Evolutionary conservation across 2,329 filamentous ascomycete genomes (phyloP).

Genomic region (Neurospora crassa): DNA sequence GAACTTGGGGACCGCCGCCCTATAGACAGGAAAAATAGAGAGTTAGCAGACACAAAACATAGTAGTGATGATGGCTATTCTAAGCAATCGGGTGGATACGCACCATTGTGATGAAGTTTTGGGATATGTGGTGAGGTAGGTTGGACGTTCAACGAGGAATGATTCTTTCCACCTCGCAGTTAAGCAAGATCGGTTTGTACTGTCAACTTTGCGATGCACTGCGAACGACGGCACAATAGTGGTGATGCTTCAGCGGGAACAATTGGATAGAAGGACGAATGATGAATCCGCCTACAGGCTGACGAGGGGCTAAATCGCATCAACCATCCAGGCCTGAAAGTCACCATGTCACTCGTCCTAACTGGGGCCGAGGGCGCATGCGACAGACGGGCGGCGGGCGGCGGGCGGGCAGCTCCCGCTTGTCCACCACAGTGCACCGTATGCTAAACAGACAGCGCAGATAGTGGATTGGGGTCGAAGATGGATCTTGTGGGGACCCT

Average conservation of each 20-base stretch:
- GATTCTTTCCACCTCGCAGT: background rate
- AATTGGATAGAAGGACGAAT: background rate
- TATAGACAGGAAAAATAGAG: constrained; percentile 21
- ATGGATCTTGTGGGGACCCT: background rate
- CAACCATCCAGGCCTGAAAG: background rate
- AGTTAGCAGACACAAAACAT: constrained; percentile 28
- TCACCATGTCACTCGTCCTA: background rate
- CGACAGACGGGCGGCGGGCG: background rate
- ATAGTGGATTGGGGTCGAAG: background rate
- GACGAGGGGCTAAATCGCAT: background rate
- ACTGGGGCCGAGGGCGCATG: background rate
- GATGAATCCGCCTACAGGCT: constrained; percentile 3
- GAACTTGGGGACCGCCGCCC: constrained; percentile 66
- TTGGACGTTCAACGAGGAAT: background rate
- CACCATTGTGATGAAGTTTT: constrained; percentile 43
- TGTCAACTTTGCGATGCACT: background rate
- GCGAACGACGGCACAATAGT: background rate
- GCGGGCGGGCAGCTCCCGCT: background rate
- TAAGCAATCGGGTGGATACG: constrained; percentile 12
- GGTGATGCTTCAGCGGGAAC: background rate
- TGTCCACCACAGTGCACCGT: background rate
- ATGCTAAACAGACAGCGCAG: background rate
- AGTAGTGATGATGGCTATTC: background rate
- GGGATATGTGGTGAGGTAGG: constrained; percentile 4
- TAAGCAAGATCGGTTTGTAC: background rate